Percentiles rank a stretch among this genome's conserved stretches.
Evolutionary conservation across 768 basidiomycete genomes (phyloP).

Genomic region (Hemileccinum impolitum): DNA sequence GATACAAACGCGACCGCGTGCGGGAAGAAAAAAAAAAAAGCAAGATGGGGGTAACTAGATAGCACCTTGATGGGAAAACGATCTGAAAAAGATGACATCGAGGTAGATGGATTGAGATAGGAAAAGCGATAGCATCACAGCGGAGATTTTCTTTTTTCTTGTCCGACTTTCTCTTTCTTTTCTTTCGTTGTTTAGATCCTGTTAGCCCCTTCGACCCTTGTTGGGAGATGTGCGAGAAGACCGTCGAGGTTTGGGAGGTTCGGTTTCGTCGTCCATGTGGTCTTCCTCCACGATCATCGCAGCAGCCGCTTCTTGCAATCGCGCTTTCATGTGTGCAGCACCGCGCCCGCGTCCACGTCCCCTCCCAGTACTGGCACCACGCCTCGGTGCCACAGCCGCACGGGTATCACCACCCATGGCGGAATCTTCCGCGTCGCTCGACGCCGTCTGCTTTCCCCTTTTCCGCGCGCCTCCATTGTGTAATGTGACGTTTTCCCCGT

Average conservation of each 20-base stretch:
- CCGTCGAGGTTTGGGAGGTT: constrained; percentile 30
- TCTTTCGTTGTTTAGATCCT: neutral
- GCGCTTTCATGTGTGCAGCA: constrained; percentile 12
- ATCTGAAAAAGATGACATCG: neutral
- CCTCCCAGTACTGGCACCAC: constrained; percentile 14
- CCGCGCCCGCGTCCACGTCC: constrained; percentile 24
- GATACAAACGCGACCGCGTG: constrained; percentile 11
- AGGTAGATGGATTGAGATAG: constrained; percentile 1
- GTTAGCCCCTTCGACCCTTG: constrained; percentile 26
- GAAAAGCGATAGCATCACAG: neutral
- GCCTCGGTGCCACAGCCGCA: constrained; percentile 9
- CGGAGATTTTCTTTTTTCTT: neutral
- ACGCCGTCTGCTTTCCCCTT: constrained; percentile 17
- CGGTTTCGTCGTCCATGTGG: constrained; percentile 24
- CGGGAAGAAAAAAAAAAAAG: too few species aligned
- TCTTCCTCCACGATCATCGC: constrained; percentile 30
- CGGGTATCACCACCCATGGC: constrained; percentile 8
- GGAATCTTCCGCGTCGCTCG: constrained; percentile 19
- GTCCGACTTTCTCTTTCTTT: neutral
- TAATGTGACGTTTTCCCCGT: constrained; percentile 12
- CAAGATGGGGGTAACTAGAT: constrained; percentile 12
- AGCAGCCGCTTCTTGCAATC: constrained; percentile 24
- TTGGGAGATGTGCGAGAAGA: constrained; percentile 34
- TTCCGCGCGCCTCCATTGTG: constrained; percentile 18
- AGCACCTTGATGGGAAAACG: neutral